Evolutionary conservation across 106 monocot species (phyloP), one percentile per base, ranked within the genome.

Genomic region (Dendrobium huoshanense): DNA sequence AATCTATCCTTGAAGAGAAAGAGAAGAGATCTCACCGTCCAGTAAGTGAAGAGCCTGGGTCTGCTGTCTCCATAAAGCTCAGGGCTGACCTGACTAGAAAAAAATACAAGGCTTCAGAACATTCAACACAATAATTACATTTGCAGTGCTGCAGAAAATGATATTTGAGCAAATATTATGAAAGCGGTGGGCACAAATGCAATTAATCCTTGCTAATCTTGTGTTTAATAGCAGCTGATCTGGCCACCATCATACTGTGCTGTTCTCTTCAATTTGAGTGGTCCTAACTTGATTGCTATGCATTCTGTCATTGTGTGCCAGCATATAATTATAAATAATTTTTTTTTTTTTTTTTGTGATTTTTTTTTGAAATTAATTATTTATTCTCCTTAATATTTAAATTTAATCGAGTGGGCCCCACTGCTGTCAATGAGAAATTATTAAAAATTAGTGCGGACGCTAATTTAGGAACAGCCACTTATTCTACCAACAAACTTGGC

Each of bases 61-160:
- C 85, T 94, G 92, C 80, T 94, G 88, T 98, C 97, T 84, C 97
- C 97, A 79, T 98, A 98, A 84, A 98, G 97, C 94, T 98, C 94
- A 84, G 97, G 97, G 97, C 94, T 98, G 97, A 98, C 97, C 97
- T 98, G 97, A 98, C 97, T 98, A 98, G 92, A 94, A 91, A 86
- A 80, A 92, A 92, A 88, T 77, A 80, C 79, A 89, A 88, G 84
- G 91, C 89, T 70, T 70, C 70, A 70, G 70, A 70, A 33, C 13
- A 15, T 13, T 70, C 13, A 37, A 13, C 33, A 33, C 37, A 22
- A 70, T 37, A 4, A 37, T 70, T 29, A 37, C 3, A 2, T 4
- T 13, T 70, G 2, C 20, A 18, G 58, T 20, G 20, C 16, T 18
- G 10, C 61, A 61, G 61, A 61, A 61, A 61, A 8, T 0, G 61